A percentile compares a stretch with the other conserved stretches of the same genome.
phyloP scores from a whole-genome alignment of 2,329 filamentous ascomycete species.

The Macrophomina pseudophaseolina region DNA sequence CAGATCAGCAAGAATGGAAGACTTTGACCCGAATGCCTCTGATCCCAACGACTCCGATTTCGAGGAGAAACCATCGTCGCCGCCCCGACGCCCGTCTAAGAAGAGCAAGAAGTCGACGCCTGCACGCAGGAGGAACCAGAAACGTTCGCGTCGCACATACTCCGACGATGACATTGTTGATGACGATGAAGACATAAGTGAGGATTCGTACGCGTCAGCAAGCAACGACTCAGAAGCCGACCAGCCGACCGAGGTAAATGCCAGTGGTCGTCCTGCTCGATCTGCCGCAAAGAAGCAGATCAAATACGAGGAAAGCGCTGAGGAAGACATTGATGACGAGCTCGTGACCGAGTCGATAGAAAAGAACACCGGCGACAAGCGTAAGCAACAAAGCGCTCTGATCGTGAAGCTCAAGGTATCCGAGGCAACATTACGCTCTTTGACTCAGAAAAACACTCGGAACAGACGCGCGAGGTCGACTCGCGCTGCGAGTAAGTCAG shows the following conservation, averaged over 20 bases:
- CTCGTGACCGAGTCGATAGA: constrained; percentile 10
- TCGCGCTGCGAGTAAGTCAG: constrained; percentile 45
- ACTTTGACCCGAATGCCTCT: constrained; percentile 45
- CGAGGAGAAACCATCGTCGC: constrained; percentile 30
- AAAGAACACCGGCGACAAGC: constrained; percentile 32
- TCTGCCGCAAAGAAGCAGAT: constrained; percentile 60
- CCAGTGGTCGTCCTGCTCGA: constrained; percentile 62
- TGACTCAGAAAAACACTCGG: constrained; percentile 21
- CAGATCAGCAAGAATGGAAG: constrained; percentile 39
- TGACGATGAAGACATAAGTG: constrained; percentile 55
- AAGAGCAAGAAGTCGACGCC: constrained; percentile 40
- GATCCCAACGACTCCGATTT: constrained; percentile 47
- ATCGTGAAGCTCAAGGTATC: constrained; percentile 50
- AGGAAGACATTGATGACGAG: constrained; percentile 50
- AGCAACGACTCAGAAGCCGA: constrained; percentile 32
- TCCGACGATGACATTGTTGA: constrained; percentile 42
- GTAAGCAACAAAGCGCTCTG: constrained; percentile 39
- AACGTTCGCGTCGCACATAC: constrained; percentile 42
- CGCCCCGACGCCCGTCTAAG: constrained; percentile 26
- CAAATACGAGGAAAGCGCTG: constrained; percentile 61
- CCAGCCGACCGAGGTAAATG: constrained; percentile 58
- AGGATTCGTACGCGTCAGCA: constrained; percentile 45
- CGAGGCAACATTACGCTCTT: neutral
- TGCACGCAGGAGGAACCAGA: constrained; percentile 38
- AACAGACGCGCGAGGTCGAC: constrained; percentile 41